phyloP scores from a whole-genome alignment of 768 basidiomycete species.

The Termitomyces sp. region DNA sequence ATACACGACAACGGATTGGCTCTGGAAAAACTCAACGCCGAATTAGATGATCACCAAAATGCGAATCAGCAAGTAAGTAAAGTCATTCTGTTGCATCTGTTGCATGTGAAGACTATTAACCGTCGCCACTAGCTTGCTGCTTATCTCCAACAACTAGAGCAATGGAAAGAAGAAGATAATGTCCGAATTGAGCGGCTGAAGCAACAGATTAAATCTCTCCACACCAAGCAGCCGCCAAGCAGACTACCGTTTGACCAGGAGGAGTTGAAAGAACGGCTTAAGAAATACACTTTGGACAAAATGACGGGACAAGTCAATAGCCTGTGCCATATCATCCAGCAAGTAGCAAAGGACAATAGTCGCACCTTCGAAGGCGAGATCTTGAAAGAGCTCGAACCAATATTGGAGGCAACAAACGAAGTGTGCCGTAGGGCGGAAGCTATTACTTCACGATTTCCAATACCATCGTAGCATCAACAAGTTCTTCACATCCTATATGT shows the following conservation, averaged over 20 bases:
- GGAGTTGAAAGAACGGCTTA: constrained; percentile 15
- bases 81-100: background rate
- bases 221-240: constrained; percentile 10
- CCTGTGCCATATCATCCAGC: constrained; percentile 19
- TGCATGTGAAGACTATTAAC: background rate
- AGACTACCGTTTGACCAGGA: constrained; percentile 13
- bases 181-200: constrained; percentile 18
- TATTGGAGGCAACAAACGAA: constrained; percentile 24
- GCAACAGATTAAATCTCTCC: constrained; percentile 19
- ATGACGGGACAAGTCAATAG: constrained; percentile 19
- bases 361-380: constrained; percentile 20
- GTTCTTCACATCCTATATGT: background rate
- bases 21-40: background rate
- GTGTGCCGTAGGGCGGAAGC: constrained; percentile 20
- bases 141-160: constrained; percentile 11
- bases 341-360: constrained; percentile 18
- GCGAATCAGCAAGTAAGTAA: constrained; percentile 1
- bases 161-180: constrained; percentile 16
- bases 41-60: constrained; percentile 1
- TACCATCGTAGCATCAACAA: background rate
- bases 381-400: constrained; percentile 22
- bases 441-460: constrained; percentile 10
- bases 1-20: background rate
- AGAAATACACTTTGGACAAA: constrained; percentile 8
- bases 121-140: background rate